phyloP scores from a whole-genome alignment of 139 green algal genomes.

The Coelastrella sp. region DNA sequence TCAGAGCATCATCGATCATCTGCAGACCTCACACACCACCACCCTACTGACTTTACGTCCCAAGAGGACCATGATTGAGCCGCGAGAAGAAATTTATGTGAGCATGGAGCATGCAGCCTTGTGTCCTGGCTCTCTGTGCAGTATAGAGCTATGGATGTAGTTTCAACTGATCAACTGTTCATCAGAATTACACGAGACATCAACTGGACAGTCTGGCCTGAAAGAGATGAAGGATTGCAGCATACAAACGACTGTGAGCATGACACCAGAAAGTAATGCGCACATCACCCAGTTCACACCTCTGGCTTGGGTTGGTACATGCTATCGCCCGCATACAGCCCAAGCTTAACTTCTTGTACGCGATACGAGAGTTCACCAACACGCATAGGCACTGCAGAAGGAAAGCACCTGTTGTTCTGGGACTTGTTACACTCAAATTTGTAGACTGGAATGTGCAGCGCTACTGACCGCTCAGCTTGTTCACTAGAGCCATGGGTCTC shows the following conservation, averaged over 20 bases:
- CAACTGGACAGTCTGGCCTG: too few species aligned
- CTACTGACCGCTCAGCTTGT: conserved; percentile 77
- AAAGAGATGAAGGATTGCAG: too few species aligned
- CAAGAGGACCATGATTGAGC: too few species aligned
- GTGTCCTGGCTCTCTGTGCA: too few species aligned
- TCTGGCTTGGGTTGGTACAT: conserved; percentile 79
- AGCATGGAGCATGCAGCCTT: too few species aligned
- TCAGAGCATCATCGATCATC: conserved; percentile 74
- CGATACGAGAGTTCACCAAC: conserved; percentile 79
- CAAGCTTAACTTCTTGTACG: conserved; percentile 80
- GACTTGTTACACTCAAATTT: not conserved
- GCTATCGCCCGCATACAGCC: conserved; percentile 67
- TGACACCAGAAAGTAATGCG: too few species aligned
- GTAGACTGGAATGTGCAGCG: not conserved
- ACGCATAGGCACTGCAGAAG: conserved; percentile 69
- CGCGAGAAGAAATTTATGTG: too few species aligned
- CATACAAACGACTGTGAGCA: too few species aligned
- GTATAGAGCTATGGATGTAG: too few species aligned
- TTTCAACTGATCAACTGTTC: too few species aligned
- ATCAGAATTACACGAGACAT: too few species aligned
- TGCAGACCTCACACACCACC: conserved; percentile 33
- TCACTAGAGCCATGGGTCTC: conserved; percentile 71
- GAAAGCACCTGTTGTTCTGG: not conserved
- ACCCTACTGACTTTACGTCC: too few species aligned
- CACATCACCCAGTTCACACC: conserved; percentile 49